Evolutionary conservation across 2,329 filamentous ascomycete species (phyloP).

Genomic region (Nannizzia gypsea): DNA sequence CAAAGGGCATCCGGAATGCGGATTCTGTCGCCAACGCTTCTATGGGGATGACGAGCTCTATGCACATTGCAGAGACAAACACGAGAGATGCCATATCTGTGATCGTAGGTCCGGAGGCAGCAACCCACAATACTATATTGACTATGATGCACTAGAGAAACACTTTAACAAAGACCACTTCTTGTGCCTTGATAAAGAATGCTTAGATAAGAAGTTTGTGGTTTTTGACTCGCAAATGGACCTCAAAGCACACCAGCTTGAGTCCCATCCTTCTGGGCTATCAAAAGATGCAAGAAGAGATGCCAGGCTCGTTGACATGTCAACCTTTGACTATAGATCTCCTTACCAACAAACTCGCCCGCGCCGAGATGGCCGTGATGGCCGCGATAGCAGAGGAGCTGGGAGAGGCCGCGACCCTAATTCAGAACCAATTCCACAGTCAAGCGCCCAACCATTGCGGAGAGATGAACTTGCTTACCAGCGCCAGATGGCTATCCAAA

Average conservation of each 20-base stretch:
- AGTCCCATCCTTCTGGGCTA: constrained; percentile 64
- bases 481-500: constrained; percentile 81
- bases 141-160: constrained; percentile 74
- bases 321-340: constrained; percentile 66
- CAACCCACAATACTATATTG: constrained; percentile 77
- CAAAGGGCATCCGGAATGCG: constrained; percentile 87
- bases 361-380: constrained; percentile 39
- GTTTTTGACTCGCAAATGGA: constrained; percentile 94
- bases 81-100: constrained; percentile 91
- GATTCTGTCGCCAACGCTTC: constrained; percentile 82
- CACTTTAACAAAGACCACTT: constrained; percentile 86
- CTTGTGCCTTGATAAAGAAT: constrained; percentile 72
- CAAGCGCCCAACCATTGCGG: constrained; percentile 66
- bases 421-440: constrained; percentile 62
- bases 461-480: constrained; percentile 87
- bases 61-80: constrained; percentile 81
- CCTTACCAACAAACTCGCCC: constrained; percentile 55
- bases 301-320: constrained; percentile 74
- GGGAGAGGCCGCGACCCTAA: constrained; percentile 77
- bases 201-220: constrained; percentile 92
- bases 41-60: constrained; percentile 95
- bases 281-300: constrained; percentile 77
- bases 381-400: constrained; percentile 42
- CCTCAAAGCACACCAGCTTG: constrained; percentile 82
- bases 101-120: constrained; percentile 54